Percentiles rank a stretch among this genome's conserved stretches.
These are phyloP conservation scores for Kurtzmaniella cleridarum DNA, from an alignment of 805 yeast species.

Conservation along the genomic window DNA sequence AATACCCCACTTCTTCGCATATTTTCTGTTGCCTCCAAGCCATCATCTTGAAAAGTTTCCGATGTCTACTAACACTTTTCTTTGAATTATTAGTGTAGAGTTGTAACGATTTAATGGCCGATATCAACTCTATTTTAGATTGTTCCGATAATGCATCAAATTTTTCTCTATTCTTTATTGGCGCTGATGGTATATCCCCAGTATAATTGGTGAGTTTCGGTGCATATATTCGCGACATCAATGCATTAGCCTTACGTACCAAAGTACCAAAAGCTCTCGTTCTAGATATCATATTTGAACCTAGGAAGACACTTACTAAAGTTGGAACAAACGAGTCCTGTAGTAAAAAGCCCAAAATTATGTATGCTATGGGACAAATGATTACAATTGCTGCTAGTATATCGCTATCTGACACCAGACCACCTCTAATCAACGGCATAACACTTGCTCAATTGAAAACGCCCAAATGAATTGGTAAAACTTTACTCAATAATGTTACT, in stretches of 20 bases:
- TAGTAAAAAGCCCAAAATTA: conserved; percentile 12
- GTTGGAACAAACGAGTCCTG: conserved; percentile 22
- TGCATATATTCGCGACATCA: background rate
- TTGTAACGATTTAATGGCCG: conserved; percentile 45
- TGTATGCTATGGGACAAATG: conserved; percentile 15
- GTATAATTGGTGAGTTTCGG: background rate
- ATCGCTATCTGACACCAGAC: conserved; percentile 11
- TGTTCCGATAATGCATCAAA: conserved; percentile 14
- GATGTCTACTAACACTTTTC: conserved; percentile 41
- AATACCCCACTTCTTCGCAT: conserved; percentile 49
- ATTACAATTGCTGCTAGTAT: conserved; percentile 12
- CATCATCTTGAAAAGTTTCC: conserved; percentile 41
- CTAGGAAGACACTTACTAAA: conserved; percentile 23
- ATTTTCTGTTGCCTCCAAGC: conserved; percentile 52
- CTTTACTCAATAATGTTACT: no score
- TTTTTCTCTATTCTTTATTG: background rate
- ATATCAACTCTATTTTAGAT: conserved; percentile 25
- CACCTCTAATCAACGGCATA: no score
- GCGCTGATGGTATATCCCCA: conserved; percentile 5
- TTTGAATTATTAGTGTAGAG: conserved; percentile 36
- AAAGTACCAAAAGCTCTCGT: conserved; percentile 16
- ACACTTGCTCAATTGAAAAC: no score
- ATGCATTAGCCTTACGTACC: conserved; percentile 5
- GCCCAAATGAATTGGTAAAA: no score
- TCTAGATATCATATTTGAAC: conserved; percentile 28